Conservation (phyloP, 371 early-diverging fungal species). For the Entomophthora muscae region DNA sequence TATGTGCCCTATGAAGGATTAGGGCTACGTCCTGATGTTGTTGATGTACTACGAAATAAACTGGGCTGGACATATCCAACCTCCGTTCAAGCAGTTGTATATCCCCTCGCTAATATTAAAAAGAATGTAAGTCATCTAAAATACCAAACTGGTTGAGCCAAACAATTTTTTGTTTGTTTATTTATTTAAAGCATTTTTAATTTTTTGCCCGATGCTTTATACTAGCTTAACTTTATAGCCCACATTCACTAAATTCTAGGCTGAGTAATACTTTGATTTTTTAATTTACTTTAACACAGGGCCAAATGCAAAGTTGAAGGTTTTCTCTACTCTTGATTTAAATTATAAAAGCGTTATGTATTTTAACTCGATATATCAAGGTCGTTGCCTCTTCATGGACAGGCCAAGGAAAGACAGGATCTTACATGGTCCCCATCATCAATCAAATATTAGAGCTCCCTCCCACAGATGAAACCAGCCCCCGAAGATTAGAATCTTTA, state of each 20-base stretch:
- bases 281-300: too few relatives aligned
- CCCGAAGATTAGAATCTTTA: too few relatives aligned
- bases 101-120: neutral
- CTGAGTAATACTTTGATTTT: too few relatives aligned
- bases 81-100: neutral
- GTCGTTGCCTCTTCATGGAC: constrained; percentile 7
- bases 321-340: too few relatives aligned
- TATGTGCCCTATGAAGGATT: neutral
- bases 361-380: too few relatives aligned
- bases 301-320: too few relatives aligned
- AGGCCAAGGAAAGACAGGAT: constrained; percentile 7
- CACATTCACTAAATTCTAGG: too few relatives aligned
- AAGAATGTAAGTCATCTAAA: neutral
- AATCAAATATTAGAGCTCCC: constrained; percentile 1
- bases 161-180: neutral
- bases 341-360: too few relatives aligned
- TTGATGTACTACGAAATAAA: neutral
- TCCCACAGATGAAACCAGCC: too few relatives aligned
- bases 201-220: too few relatives aligned
- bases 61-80: neutral
- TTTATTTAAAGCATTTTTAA: too few relatives aligned
- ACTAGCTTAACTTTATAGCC: too few relatives aligned
- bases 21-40: neutral
- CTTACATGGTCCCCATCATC: constrained; percentile 2
- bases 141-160: neutral